Conservation (phyloP, 208 protist genomes). For the Crithidia expoeki region DNA sequence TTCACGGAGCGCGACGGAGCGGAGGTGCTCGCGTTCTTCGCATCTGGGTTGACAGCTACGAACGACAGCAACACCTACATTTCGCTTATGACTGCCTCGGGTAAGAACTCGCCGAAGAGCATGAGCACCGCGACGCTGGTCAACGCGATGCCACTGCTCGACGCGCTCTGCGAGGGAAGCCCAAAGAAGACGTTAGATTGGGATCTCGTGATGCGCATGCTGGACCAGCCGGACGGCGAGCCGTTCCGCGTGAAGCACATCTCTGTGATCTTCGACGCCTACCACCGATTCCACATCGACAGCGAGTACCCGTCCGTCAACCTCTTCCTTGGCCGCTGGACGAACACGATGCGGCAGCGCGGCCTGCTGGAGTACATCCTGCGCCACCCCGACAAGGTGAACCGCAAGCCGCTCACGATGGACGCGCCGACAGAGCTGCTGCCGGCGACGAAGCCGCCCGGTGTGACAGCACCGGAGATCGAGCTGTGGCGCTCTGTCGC, state of each 20-base stretch:
- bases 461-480: slow-evolving; percentile 49
- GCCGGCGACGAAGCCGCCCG: slow-evolving; percentile 45
- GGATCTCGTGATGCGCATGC: slow-evolving; percentile 72
- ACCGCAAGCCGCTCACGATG: slow-evolving; percentile 52
- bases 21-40: slow-evolving; percentile 86
- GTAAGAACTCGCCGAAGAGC: slow-evolving; percentile 56
- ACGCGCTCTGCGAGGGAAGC: slow-evolving; percentile 61
- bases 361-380: slow-evolving; percentile 83
- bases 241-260: slow-evolving; percentile 79
- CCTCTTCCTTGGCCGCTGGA: slow-evolving; percentile 86
- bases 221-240: slow-evolving; percentile 72
- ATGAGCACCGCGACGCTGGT: slow-evolving; percentile 64
- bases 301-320: slow-evolving; percentile 71
- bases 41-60: slow-evolving; percentile 64
- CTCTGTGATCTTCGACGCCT: slow-evolving; percentile 86
- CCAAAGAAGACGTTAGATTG: slow-evolving; percentile 63
- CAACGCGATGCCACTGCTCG: slow-evolving; percentile 76
- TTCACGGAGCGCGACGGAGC: slow-evolving; percentile 85
- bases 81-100: slow-evolving; percentile 69
- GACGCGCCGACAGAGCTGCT: slow-evolving; percentile 67
- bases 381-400: slow-evolving; percentile 81
- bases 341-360: slow-evolving; percentile 75
- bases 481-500: slow-evolving; percentile 81
- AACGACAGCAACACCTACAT: slow-evolving; percentile 81
- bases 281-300: slow-evolving; percentile 77